These are phyloP conservation scores for Phytopythium cucurbitacearum DNA, from an alignment of 352 stramenopile species.

Conservation along the genomic window DNA sequence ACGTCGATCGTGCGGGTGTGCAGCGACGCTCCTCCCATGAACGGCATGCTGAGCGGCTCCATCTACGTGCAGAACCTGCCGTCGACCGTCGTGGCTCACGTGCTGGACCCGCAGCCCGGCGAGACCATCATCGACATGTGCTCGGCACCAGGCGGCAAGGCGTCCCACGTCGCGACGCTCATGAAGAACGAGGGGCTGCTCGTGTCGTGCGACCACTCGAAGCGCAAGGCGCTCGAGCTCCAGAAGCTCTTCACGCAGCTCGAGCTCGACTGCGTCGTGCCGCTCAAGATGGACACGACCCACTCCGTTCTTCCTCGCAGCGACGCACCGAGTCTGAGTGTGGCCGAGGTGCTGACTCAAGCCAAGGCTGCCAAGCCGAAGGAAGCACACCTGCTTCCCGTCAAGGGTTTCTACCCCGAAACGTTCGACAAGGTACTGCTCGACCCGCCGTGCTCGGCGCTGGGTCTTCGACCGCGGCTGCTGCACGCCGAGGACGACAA, in stretches of 20 bases:
- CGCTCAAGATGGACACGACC: conserved; percentile 84
- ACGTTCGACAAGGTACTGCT: conserved; percentile 94
- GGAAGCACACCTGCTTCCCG: conserved; percentile 64
- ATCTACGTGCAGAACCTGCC: conserved; percentile 94
- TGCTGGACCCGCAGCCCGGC: conserved; percentile 73
- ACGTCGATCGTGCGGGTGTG: conserved; percentile 69
- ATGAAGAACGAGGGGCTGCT: conserved; percentile 87
- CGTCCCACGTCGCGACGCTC: conserved; percentile 89
- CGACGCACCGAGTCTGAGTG: conserved; percentile 18
- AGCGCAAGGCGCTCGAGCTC: conserved; percentile 80
- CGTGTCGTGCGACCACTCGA: conserved; percentile 89
- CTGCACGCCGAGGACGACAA: conserved; percentile 68
- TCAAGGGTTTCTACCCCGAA: conserved; percentile 88
- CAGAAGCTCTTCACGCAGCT: conserved; percentile 74
- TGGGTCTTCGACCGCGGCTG: conserved; percentile 91
- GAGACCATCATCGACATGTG: conserved; percentile 94
- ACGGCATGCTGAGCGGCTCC: conserved; percentile 70
- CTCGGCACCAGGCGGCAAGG: conserved; percentile 91
- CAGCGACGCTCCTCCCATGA: conserved; percentile 84
- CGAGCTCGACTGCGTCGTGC: conserved; percentile 48
- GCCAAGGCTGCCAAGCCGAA: conserved; percentile 30
- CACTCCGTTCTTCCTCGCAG: conserved; percentile 69
- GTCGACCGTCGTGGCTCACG: conserved; percentile 89
- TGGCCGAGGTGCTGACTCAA: conserved; percentile 58
- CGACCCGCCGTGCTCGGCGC: conserved; percentile 89